Evolutionary conservation across 495 filamentous ascomycete genomes (phyloP).

Genomic region (Daldinia concentrica): DNA sequence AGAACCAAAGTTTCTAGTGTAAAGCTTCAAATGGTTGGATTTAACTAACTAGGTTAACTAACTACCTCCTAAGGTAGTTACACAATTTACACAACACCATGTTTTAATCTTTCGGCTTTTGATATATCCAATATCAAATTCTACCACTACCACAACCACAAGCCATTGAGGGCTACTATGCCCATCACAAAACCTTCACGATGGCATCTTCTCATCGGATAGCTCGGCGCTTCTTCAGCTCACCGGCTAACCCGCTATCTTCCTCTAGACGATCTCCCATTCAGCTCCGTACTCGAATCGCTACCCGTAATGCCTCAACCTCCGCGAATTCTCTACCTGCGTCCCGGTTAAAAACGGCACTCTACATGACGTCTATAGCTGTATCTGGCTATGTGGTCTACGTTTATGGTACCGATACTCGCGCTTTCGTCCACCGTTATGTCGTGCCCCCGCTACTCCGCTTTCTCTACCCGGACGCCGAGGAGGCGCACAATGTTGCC

Average conservation of each 20-base stretch:
- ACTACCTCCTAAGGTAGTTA: too few relatives aligned
- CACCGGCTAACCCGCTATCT: slow-evolving; percentile 44
- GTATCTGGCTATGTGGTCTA: slow-evolving; percentile 58
- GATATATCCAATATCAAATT: slow-evolving; percentile 3
- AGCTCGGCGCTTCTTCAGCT: slow-evolving; percentile 44
- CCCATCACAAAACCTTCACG: slow-evolving; percentile 39
- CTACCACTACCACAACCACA: slow-evolving; percentile 6
- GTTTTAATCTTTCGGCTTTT: slow-evolving; percentile 21
- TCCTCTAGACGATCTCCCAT: slow-evolving; percentile 36
- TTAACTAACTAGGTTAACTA: too few relatives aligned
- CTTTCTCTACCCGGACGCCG: slow-evolving; percentile 78
- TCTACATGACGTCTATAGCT: slow-evolving; percentile 66
- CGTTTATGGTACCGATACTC: slow-evolving; percentile 88
- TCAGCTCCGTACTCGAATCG: slow-evolving; percentile 29
- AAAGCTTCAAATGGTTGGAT: background rate
- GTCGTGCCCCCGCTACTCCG: slow-evolving; percentile 79
- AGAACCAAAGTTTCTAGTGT: slow-evolving; percentile 5
- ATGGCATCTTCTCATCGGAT: slow-evolving; percentile 53
- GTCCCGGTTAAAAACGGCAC: slow-evolving; percentile 57
- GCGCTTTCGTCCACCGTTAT: slow-evolving; percentile 84
- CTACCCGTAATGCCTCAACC: slow-evolving; percentile 52
- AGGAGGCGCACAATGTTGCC: slow-evolving; percentile 87
- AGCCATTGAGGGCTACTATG: slow-evolving; percentile 55
- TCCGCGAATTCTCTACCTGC: slow-evolving; percentile 47
- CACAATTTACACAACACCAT: slow-evolving; percentile 4